Percentiles rank a stretch among this genome's conserved stretches.
phyloP scores from a whole-genome alignment of 2,329 filamentous ascomycete genomes.

The Botrytis byssoidea region DNA sequence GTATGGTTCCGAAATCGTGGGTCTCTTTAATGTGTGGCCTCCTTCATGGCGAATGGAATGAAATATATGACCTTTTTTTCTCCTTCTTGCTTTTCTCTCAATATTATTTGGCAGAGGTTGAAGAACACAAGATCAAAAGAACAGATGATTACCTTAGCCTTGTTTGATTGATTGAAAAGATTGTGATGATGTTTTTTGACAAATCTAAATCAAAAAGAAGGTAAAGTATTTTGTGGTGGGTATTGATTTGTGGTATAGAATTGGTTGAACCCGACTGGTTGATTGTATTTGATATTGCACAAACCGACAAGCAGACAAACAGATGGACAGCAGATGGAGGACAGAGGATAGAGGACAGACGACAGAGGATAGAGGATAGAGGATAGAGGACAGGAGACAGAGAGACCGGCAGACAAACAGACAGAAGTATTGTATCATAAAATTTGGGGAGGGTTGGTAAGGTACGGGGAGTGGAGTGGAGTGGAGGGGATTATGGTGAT shows the following conservation, averaged over 20 bases:
- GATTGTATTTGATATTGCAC: neutral
- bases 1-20: slow-evolving; percentile 11
- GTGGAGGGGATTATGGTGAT: neutral
- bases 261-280: slow-evolving; percentile 4
- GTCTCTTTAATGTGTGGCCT: slow-evolving; percentile 17
- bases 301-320: neutral
- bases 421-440: neutral
- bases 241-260: neutral
- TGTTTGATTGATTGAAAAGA: neutral
- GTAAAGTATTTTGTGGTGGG: neutral
- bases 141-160: neutral
- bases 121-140: neutral
- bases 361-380: no score
- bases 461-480: neutral
- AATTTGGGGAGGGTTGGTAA: neutral
- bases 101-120: neutral
- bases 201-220: neutral
- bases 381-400: neutral
- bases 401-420: neutral
- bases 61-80: neutral
- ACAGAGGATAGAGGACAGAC: neutral
- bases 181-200: neutral
- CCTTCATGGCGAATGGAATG: slow-evolving; percentile 19
- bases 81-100: neutral
- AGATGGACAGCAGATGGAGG: neutral